phyloP scores from a whole-genome alignment of 2,329 filamentous ascomycete species.

The Paraphoma chrysanthemicola region DNA sequence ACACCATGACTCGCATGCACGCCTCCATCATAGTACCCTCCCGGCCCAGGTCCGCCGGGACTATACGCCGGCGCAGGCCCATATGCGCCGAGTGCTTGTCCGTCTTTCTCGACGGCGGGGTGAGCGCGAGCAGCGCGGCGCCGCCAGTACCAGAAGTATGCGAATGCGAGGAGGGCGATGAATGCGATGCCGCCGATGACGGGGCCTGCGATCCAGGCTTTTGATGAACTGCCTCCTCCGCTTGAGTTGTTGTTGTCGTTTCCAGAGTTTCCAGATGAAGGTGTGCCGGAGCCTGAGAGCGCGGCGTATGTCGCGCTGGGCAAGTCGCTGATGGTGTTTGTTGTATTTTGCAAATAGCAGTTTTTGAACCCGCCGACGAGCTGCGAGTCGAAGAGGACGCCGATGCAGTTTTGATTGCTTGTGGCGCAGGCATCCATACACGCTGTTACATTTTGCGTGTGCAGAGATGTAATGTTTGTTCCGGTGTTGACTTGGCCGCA shows the following conservation, averaged over 20 bases:
- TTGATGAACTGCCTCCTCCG: slow-evolving; percentile 6
- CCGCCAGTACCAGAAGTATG: slow-evolving; percentile 22
- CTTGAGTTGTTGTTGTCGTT: slow-evolving; percentile 4
- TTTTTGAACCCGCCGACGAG: slow-evolving; percentile 36
- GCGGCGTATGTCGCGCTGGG: slow-evolving; percentile 29
- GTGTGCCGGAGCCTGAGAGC: slow-evolving; percentile 12
- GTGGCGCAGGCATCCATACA: slow-evolving; percentile 41
- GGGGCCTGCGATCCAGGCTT: slow-evolving; percentile 40
- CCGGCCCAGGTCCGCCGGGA: not conserved
- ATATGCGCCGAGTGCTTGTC: slow-evolving; percentile 1
- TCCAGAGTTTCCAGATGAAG: slow-evolving; percentile 6
- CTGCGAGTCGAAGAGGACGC: slow-evolving; percentile 33
- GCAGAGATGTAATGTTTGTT: slow-evolving; percentile 37
- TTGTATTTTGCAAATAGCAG: slow-evolving; percentile 44
- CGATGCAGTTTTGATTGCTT: slow-evolving; percentile 30
- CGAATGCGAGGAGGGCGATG: slow-evolving; percentile 14
- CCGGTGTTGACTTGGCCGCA: slow-evolving; percentile 39
- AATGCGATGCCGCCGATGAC: slow-evolving; percentile 29
- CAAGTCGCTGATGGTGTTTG: slow-evolving; percentile 23
- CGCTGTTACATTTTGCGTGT: slow-evolving; percentile 33
- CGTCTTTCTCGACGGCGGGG: slow-evolving; percentile 13
- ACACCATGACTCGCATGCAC: slow-evolving; percentile 6
- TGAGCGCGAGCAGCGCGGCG: slow-evolving; percentile 1
- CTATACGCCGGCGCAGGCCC: slow-evolving; percentile 9
- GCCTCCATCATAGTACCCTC: slow-evolving; percentile 2